Evolutionary conservation across 352 stramenopile species (phyloP).

Genomic region (Pythium utonaiense): DNA sequence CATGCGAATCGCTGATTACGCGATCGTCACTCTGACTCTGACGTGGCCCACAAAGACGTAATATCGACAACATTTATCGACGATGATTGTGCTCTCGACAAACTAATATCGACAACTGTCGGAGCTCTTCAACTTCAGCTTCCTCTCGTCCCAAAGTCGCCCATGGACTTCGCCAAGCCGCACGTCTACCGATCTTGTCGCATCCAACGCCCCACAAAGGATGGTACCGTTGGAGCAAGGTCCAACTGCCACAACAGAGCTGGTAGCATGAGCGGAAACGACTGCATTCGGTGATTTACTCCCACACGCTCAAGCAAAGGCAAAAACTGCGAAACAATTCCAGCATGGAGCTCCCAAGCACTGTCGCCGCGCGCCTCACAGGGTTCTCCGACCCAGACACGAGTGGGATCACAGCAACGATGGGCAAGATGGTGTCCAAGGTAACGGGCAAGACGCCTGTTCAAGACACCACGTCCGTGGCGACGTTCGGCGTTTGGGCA

Average conservation of each 20-base stretch:
- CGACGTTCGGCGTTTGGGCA: constrained; percentile 33
- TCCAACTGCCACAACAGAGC: not conserved
- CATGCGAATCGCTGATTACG: constrained; percentile 8
- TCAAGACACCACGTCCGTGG: constrained; percentile 25
- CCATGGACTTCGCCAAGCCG: not conserved
- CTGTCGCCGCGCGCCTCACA: constrained; percentile 27
- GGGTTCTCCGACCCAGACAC: constrained; percentile 21
- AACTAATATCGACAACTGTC: not conserved
- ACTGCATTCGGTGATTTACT: constrained; percentile 8
- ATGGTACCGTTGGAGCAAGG: not conserved
- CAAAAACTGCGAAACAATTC: not conserved
- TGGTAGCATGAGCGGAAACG: no score
- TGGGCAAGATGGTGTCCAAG: constrained; percentile 20
- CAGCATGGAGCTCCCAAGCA: constrained; percentile 30
- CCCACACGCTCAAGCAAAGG: not conserved
- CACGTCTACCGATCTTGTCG: no score
- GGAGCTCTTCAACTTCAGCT: constrained; percentile 1
- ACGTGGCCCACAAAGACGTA: not conserved
- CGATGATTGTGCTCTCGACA: not conserved
- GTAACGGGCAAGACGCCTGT: constrained; percentile 22
- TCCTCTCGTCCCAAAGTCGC: not conserved
- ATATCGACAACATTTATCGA: not conserved
- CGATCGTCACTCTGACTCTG: constrained; percentile 8
- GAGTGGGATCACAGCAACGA: constrained; percentile 13
- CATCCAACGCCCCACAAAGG: not conserved